phyloP scores from a whole-genome alignment of 352 stramenopile genomes.

The Globisporangium mamillatum region DNA sequence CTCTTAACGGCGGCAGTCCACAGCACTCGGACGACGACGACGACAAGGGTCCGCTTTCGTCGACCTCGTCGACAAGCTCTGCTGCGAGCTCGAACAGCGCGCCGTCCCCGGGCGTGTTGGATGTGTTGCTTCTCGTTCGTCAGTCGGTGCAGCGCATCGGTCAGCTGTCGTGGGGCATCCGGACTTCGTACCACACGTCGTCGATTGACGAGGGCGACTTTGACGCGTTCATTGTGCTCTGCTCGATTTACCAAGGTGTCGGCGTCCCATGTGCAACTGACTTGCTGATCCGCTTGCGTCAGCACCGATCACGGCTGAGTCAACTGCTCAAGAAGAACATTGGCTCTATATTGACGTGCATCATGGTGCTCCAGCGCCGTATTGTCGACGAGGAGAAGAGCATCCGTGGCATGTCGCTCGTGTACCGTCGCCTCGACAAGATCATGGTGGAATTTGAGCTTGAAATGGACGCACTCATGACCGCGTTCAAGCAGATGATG shows the following conservation, averaged over 20 bases:
- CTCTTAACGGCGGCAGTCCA: conserved; percentile 28
- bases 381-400: conserved; percentile 80
- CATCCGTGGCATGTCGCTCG: conserved; percentile 68
- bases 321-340: conserved; percentile 80
- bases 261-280: conserved; percentile 65
- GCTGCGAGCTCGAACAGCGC: conserved; percentile 47
- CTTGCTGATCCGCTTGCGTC: conserved; percentile 65
- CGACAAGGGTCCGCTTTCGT: conserved; percentile 54
- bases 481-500: conserved; percentile 75
- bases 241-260: conserved; percentile 76
- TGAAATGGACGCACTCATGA: conserved; percentile 65
- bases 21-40: conserved; percentile 73
- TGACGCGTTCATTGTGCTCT: conserved; percentile 82
- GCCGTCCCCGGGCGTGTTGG: conserved; percentile 60
- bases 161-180: conserved; percentile 77
- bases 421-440: conserved; percentile 64
- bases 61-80: conserved; percentile 52
- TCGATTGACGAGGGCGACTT: conserved; percentile 82
- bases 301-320: conserved; percentile 62
- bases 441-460: conserved; percentile 62
- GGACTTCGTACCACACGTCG: conserved; percentile 81
- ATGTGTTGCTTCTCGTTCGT: conserved; percentile 75
- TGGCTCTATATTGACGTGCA: conserved; percentile 60
- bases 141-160: conserved; percentile 85
- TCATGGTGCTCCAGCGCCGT: conserved; percentile 68